A percentile compares a stretch with the other conserved stretches of the same genome.
phyloP scores from a whole-genome alignment of 2,329 filamentous ascomycete species.

The Paecilomyces dactylethromorphus region DNA sequence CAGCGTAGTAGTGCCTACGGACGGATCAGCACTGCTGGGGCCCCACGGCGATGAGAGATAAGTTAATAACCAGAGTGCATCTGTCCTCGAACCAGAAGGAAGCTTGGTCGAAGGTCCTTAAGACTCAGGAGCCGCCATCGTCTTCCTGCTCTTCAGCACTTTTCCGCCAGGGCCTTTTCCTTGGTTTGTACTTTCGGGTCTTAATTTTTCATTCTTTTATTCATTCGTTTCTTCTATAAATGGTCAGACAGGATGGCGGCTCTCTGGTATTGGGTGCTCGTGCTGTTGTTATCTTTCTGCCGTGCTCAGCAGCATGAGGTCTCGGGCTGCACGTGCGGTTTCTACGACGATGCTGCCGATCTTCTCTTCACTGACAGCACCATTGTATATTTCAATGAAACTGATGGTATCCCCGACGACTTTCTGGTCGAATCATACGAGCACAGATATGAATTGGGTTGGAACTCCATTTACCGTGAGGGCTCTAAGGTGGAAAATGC shows the following conservation, averaged over 20 bases:
- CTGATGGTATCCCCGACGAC: slow-evolving; percentile 23
- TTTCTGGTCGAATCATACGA: slow-evolving; percentile 36
- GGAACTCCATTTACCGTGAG: slow-evolving; percentile 25
- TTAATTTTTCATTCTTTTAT: background rate
- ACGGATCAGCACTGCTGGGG: background rate
- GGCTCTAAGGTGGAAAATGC: slow-evolving; percentile 9
- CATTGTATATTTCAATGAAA: slow-evolving; percentile 48
- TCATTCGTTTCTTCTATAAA: background rate
- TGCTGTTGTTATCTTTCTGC: background rate
- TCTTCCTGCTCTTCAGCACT: background rate
- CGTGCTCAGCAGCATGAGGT: background rate
- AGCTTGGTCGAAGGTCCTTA: background rate
- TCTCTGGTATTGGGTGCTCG: background rate
- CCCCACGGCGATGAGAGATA: background rate
- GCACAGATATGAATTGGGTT: slow-evolving; percentile 41
- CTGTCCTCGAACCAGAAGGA: background rate
- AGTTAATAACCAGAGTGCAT: background rate
- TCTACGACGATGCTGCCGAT: slow-evolving; percentile 29
- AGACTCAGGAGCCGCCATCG: background rate
- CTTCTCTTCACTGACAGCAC: slow-evolving; percentile 42
- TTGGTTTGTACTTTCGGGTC: background rate
- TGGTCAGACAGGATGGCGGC: background rate
- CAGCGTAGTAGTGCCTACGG: background rate
- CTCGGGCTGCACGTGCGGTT: slow-evolving; percentile 40
- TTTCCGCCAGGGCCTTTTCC: background rate